Evolutionary conservation across 2,329 filamentous ascomycete genomes (phyloP).

Genomic region (Oidium heveae): DNA sequence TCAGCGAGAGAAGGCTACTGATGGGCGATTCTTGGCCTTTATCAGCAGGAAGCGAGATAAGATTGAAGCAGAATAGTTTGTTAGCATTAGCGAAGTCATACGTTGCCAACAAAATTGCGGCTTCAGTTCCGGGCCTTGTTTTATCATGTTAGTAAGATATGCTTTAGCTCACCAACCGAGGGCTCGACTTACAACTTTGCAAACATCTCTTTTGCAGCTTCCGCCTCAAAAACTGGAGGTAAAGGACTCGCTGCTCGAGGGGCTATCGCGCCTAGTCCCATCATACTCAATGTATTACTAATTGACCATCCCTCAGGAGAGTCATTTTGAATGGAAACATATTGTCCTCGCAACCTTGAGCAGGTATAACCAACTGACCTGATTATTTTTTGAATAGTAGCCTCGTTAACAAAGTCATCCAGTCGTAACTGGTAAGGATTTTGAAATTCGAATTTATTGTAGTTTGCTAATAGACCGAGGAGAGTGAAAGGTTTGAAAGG

Average conservation of each 20-base stretch:
- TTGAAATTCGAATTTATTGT: constrained; percentile 98
- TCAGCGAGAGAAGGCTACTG: constrained; percentile 59
- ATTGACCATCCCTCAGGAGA: constrained; percentile 74
- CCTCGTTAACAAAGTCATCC: constrained; percentile 87
- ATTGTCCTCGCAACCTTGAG: constrained; percentile 40
- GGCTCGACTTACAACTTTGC: constrained; percentile 37
- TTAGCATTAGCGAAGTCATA: constrained; percentile 92
- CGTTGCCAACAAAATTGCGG: constrained; percentile 55
- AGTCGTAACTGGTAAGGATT: constrained; percentile 85
- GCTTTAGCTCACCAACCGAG: not conserved
- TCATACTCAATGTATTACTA: constrained; percentile 53
- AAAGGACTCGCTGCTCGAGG: constrained; percentile 40
- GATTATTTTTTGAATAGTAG: constrained; percentile 61
- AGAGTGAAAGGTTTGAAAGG: constrained; percentile 57
- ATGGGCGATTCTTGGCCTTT: constrained; percentile 50
- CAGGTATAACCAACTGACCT: constrained; percentile 51
- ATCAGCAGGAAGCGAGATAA: constrained; percentile 39
- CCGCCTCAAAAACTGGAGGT: constrained; percentile 40
- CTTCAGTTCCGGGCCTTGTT: constrained; percentile 48
- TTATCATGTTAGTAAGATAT: constrained; percentile 5
- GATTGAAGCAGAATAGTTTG: constrained; percentile 74
- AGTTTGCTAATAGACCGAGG: constrained; percentile 73
- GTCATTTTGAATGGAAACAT: constrained; percentile 73
- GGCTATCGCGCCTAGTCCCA: constrained; percentile 57
- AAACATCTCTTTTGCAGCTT: constrained; percentile 65